phyloP scores from a whole-genome alignment of 108 stramenopile genomes.

The Conticribra weissflogii region DNA sequence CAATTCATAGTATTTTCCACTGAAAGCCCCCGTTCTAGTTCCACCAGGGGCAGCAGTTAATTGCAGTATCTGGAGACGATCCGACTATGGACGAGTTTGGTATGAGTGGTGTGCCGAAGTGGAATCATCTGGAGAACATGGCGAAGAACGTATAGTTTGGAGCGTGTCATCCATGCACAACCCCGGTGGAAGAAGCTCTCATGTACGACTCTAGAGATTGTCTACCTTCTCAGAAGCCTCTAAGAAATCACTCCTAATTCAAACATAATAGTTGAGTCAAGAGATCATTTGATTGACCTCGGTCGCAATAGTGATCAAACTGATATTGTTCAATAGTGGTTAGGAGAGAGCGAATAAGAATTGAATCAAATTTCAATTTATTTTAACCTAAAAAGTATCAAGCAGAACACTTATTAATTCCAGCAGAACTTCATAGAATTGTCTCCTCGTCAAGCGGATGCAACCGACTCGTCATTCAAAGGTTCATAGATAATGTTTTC shows the following conservation, averaged over 20 bases:
- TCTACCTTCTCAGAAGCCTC: no score
- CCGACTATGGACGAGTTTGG: constrained; percentile 83
- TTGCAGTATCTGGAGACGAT: constrained; percentile 87
- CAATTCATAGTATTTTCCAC: constrained; percentile 78
- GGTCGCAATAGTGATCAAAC: no score
- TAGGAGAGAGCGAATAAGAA: no score
- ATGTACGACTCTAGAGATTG: constrained; percentile 45
- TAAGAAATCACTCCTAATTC: no score
- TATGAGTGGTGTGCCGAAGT: constrained; percentile 96
- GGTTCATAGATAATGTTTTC: neutral
- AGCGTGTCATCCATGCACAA: constrained; percentile 77
- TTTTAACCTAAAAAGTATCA: no score
- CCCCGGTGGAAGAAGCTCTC: constrained; percentile 85
- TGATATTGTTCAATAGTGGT: no score
- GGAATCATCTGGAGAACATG: constrained; percentile 49
- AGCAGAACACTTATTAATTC: no score
- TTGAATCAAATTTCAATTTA: no score
- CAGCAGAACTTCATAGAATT: no score
- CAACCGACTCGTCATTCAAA: neutral
- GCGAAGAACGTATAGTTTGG: constrained; percentile 46
- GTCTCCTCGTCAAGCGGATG: neutral
- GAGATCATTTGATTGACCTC: no score
- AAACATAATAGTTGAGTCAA: no score
- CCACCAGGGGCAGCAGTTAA: constrained; percentile 65
- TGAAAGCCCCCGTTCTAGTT: constrained; percentile 81